Evolutionary conservation across 2,329 filamentous ascomycete species (phyloP).

Genomic region (Aspergillus oerlinghausenensis): DNA sequence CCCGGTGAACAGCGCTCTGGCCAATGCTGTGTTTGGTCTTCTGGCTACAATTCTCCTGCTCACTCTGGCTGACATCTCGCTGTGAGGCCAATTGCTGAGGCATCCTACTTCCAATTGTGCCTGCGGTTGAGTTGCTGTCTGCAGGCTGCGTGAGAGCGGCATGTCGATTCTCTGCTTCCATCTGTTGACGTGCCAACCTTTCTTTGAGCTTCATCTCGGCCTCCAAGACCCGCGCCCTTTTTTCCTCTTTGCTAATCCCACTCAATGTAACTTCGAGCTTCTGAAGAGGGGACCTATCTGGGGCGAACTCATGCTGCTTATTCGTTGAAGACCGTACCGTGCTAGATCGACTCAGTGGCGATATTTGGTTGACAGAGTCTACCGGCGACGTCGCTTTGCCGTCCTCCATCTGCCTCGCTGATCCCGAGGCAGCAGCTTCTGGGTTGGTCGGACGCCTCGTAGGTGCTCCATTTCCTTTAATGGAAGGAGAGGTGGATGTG

Average conservation of each 20-base stretch:
- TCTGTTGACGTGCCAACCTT: slow-evolving; percentile 29
- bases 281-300: slow-evolving; percentile 85
- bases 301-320: slow-evolving; percentile 55
- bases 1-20: background rate
- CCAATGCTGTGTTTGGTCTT: background rate
- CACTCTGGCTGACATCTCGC: background rate
- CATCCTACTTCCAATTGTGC: background rate
- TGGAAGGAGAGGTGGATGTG: background rate
- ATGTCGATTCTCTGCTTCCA: slow-evolving; percentile 9
- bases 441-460: background rate
- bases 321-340: slow-evolving; percentile 26
- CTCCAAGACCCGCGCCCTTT: slow-evolving; percentile 76
- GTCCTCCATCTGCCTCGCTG: slow-evolving; percentile 4
- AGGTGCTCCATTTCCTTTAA: background rate
- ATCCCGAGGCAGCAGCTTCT: background rate
- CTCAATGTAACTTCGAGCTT: slow-evolving; percentile 86
- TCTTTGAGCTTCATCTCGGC: slow-evolving; percentile 72
- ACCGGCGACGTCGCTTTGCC: slow-evolving; percentile 9
- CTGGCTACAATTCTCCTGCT: background rate
- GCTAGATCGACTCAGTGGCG: slow-evolving; percentile 28
- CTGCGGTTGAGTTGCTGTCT: background rate
- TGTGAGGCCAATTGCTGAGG: background rate
- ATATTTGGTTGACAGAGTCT: slow-evolving; percentile 15
- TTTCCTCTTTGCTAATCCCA: slow-evolving; percentile 94
- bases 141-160: background rate